Conservation (phyloP, 192 early-diverging fungal genomes). For the Podila epigama region DNA sequence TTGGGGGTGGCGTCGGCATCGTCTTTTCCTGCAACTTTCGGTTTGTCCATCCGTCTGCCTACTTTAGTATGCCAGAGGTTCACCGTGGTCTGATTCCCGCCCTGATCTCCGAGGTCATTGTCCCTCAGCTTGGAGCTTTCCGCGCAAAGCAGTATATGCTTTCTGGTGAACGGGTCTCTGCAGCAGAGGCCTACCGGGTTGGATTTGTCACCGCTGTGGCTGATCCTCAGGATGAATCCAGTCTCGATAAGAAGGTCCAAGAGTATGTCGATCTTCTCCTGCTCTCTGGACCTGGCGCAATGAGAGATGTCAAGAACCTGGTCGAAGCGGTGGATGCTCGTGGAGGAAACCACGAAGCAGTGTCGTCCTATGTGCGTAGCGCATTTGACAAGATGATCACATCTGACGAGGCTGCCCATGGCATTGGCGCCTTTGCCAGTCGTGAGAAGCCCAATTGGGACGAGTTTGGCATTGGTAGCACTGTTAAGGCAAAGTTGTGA, state of each 20-base stretch:
- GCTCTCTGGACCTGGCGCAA: conserved; percentile 57
- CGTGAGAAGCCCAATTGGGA: conserved; percentile 65
- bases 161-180: conserved; percentile 57
- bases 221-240: conserved; percentile 14
- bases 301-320: conserved; percentile 60
- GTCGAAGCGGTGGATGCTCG: conserved; percentile 47
- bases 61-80: conserved; percentile 67
- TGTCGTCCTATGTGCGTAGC: conserved; percentile 33
- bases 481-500: conserved; percentile 30
- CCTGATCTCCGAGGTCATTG: conserved; percentile 68
- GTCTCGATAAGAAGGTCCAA: conserved; percentile 55
- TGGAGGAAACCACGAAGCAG: conserved; percentile 21
- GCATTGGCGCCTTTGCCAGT: conserved; percentile 60
- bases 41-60: conserved; percentile 49
- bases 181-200: conserved; percentile 42
- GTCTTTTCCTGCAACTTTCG: conserved; percentile 65
- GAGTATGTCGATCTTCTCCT: conserved; percentile 52
- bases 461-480: conserved; percentile 38
- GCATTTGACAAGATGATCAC: conserved; percentile 66
- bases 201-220: conserved; percentile 47
- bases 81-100: conserved; percentile 69
- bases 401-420: conserved; percentile 65
- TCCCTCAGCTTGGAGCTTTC: conserved; percentile 61
- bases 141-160: conserved; percentile 63
- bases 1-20: conserved; percentile 69